Conservation (phyloP, 139 green algal genomes). For the Coelastrella sp. region DNA sequence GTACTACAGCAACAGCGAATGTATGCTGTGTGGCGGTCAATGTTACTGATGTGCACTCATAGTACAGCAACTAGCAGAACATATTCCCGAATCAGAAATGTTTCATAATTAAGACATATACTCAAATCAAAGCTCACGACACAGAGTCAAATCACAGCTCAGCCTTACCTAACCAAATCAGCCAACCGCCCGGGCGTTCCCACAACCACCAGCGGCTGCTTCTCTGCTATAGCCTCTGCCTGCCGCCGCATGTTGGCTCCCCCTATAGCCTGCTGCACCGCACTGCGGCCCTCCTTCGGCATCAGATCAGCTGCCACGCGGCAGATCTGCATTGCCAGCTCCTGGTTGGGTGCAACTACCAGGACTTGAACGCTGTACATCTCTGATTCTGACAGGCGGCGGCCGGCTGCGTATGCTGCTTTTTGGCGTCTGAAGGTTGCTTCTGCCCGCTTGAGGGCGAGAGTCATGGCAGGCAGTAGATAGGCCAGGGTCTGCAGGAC, state of each 20-base stretch:
- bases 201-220: slow-evolving; percentile 92
- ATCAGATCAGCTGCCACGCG: slow-evolving; percentile 82
- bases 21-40: too few species aligned
- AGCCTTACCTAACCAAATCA: slow-evolving; percentile 74
- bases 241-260: slow-evolving; percentile 91
- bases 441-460: slow-evolving; percentile 73
- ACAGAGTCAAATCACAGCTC: too few species aligned
- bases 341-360: slow-evolving; percentile 89
- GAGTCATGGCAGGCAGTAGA: slow-evolving; percentile 88
- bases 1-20: too few species aligned
- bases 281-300: slow-evolving; percentile 55
- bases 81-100: too few species aligned
- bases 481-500: slow-evolving; percentile 91
- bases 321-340: slow-evolving; percentile 97
- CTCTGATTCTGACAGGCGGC: slow-evolving; percentile 9
- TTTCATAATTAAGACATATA: too few species aligned
- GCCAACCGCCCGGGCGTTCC: slow-evolving; percentile 95
- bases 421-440: slow-evolving; percentile 2
- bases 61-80: too few species aligned
- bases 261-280: slow-evolving; percentile 96
- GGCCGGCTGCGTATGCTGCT: slow-evolving; percentile 24
- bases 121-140: too few species aligned
- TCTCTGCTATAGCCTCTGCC: slow-evolving; percentile 83
- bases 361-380: slow-evolving; percentile 67
- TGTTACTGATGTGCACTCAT: too few species aligned